Percentiles rank a stretch among this genome's conserved stretches.
phyloP scores from a whole-genome alignment of 345 rosid genomes.

The Dovyalis caffra region DNA sequence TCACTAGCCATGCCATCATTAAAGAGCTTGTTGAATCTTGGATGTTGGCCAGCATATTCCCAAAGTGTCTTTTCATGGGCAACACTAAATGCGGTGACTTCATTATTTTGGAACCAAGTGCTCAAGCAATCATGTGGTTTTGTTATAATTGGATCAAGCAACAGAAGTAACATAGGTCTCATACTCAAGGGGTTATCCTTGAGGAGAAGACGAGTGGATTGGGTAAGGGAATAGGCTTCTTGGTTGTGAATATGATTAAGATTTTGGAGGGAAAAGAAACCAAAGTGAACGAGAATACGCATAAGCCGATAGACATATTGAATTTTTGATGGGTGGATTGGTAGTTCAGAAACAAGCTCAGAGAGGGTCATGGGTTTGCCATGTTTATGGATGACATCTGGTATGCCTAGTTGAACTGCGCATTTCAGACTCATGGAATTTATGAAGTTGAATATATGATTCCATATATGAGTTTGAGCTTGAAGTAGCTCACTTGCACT shows the following conservation, averaged over 20 bases:
- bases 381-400: conserved; percentile 41
- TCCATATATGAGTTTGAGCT: conserved; percentile 18
- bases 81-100: not conserved
- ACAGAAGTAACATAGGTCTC: not conserved
- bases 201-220: not conserved
- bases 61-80: not conserved
- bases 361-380: conserved; percentile 37
- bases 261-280: not conserved
- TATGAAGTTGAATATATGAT: conserved; percentile 11
- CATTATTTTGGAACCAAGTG: conserved; percentile 8
- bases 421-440: conserved; percentile 32
- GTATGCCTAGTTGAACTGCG: conserved; percentile 44
- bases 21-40: not conserved
- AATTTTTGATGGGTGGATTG: conserved; percentile 24
- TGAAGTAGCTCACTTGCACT: conserved; percentile 3
- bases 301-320: conserved; percentile 25
- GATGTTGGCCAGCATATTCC: not conserved
- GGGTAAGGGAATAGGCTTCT: not conserved
- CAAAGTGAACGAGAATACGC: conserved; percentile 31
- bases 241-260: not conserved
- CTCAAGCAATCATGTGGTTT: not conserved
- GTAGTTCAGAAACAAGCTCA: conserved; percentile 19
- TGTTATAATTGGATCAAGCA: conserved; percentile 5
- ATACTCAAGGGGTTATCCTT: not conserved
- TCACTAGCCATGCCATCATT: conserved; percentile 24